phyloP scores from a whole-genome alignment of 441 rosid genomes.

The Flueggea neowawraea region DNA sequence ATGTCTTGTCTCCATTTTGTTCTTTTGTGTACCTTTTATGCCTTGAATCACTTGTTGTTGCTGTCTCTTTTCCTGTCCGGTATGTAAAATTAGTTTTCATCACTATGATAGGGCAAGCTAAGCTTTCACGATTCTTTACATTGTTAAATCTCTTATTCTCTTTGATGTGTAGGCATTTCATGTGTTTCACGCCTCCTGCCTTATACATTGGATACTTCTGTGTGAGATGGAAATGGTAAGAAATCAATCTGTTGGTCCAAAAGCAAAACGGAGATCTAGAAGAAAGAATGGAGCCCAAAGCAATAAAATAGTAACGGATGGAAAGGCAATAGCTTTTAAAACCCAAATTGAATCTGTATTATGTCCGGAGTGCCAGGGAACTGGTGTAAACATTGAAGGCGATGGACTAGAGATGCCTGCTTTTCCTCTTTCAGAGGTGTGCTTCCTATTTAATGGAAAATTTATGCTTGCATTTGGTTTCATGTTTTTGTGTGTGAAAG shows the following conservation, averaged over 20 bases:
- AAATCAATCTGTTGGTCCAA: slow-evolving; percentile 35
- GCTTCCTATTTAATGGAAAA: slow-evolving; percentile 2
- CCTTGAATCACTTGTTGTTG: slow-evolving; percentile 2
- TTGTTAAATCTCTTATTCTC: slow-evolving; percentile 3
- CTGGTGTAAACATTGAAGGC: slow-evolving; percentile 56
- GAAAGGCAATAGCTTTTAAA: slow-evolving; percentile 23
- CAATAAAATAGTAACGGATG: slow-evolving; percentile 31
- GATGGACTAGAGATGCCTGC: slow-evolving; percentile 59
- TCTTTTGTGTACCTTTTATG: slow-evolving; percentile 7
- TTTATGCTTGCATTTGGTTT: too few relatives aligned
- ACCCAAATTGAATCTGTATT: slow-evolving; percentile 53
- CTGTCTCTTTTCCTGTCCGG: not conserved
- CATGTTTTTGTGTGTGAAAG: too few relatives aligned
- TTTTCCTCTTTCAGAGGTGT: slow-evolving; percentile 80
- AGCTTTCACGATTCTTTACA: slow-evolving; percentile 2
- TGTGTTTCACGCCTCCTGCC: slow-evolving; percentile 89
- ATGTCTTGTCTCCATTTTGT: slow-evolving; percentile 19
- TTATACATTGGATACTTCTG: slow-evolving; percentile 83
- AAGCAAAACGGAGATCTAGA: slow-evolving; percentile 49
- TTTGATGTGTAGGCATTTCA: slow-evolving; percentile 68
- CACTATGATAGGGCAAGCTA: not conserved
- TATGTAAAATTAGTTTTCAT: not conserved
- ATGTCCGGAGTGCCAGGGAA: slow-evolving; percentile 98
- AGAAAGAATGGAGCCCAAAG: slow-evolving; percentile 48
- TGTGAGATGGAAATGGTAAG: slow-evolving; percentile 65